These are phyloP conservation scores for Trichoderma sp. DNA, from an alignment of 2,329 filamentous ascomycete species.

Conservation along the genomic window DNA sequence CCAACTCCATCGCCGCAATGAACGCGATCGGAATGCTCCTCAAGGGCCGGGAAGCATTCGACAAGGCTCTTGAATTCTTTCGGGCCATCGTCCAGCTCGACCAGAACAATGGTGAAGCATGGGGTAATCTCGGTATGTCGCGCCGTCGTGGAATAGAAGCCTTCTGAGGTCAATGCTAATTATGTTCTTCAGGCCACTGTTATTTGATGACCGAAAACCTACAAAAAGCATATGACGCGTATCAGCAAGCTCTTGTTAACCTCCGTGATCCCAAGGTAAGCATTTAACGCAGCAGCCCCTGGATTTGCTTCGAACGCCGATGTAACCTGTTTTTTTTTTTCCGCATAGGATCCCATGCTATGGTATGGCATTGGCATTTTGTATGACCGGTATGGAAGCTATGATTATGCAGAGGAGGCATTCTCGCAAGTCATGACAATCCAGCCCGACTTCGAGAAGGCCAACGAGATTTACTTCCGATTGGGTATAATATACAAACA, in stretches of 20 bases:
- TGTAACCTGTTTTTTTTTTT: slow-evolving; percentile 27
- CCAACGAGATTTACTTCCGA: slow-evolving; percentile 98
- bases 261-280: slow-evolving; percentile 87
- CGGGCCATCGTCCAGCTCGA: slow-evolving; percentile 91
- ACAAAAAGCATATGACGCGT: slow-evolving; percentile 94
- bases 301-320: neutral
- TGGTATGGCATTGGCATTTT: slow-evolving; percentile 99
- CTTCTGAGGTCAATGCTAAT: slow-evolving; percentile 31
- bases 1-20: slow-evolving; percentile 87
- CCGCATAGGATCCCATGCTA: slow-evolving; percentile 83
- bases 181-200: slow-evolving; percentile 76
- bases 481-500: slow-evolving; percentile 99
- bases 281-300: neutral
- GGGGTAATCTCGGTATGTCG: slow-evolving; percentile 84
- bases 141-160: slow-evolving; percentile 35
- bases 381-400: slow-evolving; percentile 93
- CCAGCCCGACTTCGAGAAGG: slow-evolving; percentile 96
- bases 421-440: slow-evolving; percentile 99
- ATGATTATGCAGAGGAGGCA: slow-evolving; percentile 96
- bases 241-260: slow-evolving; percentile 93
- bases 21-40: slow-evolving; percentile 91
- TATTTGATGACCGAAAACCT: slow-evolving; percentile 98
- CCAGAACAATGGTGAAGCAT: slow-evolving; percentile 86
- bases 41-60: slow-evolving; percentile 89
- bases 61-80: slow-evolving; percentile 90